Evolutionary conservation across 306 rosid species (phyloP).

Genomic region (Phaseolus lunatus): DNA sequence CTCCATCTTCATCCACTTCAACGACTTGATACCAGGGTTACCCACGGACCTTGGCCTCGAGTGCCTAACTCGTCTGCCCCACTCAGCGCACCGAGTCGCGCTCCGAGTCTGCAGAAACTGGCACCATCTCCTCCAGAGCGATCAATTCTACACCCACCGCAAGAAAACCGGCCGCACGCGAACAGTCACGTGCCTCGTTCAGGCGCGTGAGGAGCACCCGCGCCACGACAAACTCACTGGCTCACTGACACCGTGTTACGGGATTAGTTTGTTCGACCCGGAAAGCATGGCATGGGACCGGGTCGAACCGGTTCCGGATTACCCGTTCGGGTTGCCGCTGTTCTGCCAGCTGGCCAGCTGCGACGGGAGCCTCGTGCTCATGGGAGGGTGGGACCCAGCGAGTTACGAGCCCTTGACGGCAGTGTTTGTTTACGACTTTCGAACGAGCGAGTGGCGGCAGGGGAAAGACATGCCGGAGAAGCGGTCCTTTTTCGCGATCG

Average conservation of each 20-base stretch:
- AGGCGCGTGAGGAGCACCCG: constrained; percentile 39
- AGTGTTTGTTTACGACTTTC: constrained; percentile 52
- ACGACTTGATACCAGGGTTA: constrained; percentile 45
- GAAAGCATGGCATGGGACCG: constrained; percentile 39
- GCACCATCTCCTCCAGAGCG: constrained; percentile 48
- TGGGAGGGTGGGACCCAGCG: constrained; percentile 63
- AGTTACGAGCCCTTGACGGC: constrained; percentile 44
- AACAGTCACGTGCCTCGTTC: constrained; percentile 49
- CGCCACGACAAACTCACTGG: neutral
- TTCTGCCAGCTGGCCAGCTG: constrained; percentile 50
- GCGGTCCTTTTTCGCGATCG: constrained; percentile 53
- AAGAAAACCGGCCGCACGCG: constrained; percentile 48
- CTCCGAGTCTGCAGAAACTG: constrained; percentile 51
- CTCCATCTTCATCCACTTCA: neutral
- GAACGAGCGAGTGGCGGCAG: constrained; percentile 40
- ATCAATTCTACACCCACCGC: constrained; percentile 42
- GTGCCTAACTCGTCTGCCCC: constrained; percentile 55
- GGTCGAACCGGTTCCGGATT: constrained; percentile 48
- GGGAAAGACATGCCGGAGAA: constrained; percentile 56
- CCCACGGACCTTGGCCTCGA: constrained; percentile 56
- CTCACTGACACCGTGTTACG: constrained; percentile 21
- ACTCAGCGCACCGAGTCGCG: constrained; percentile 44
- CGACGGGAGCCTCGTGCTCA: constrained; percentile 51
- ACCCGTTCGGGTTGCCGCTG: constrained; percentile 45
- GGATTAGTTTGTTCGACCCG: constrained; percentile 51